Evolutionary conservation across 805 yeast genomes (phyloP), one percentile per base, ranked within the genome.

Genomic region (Gaillardinia entomophila): DNA sequence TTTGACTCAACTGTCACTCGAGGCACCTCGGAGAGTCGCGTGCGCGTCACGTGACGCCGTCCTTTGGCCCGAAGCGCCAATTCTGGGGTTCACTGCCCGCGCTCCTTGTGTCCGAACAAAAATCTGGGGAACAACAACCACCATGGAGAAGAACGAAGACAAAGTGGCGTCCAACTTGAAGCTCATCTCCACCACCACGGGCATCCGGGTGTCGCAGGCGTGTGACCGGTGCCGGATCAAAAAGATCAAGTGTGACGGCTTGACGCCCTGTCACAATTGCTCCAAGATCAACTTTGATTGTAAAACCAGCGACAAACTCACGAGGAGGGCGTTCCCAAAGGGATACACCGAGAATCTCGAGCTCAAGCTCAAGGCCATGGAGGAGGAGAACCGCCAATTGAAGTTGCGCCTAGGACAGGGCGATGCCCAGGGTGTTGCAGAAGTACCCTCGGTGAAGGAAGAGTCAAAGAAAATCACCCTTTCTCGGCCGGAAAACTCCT

Each of bases 331-430:
- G 1, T 81, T 82, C 40, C 90, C 92, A 3, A 79, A 79, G 46
- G 90, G 92, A 0, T 83, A 83, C 48, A 83, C 94, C 1, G 86
- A 81, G 55, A 77, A 76, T 45, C 57, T 83, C 42, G 94, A 83
- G 47, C 68, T 66, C 34, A 77, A 75, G 43, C 62, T 83, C 10
- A 68, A 75, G 22, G 70, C 69, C 22, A 58, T 82, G 34, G 88
- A 82, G 49, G 72, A 73, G 28, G 80, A 74, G 37, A 62, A 73
- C 35, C 58, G 65, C 25, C 51, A 51, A 31, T 49, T 74, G 27
- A 50, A 61, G 29, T 36, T 58, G 3, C 67, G 63, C 32, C 35
- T 36, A 62, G 27, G 57, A 54, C 18, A 36, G 43, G 12, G 36
- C 58, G 22, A 52, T 6, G 22, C 6, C 10, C 6, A 10, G 8